Base-by-base conservation (phyloP, 2,329 filamentous ascomycete species). In the Fusarium keratoplasticum region DNA sequence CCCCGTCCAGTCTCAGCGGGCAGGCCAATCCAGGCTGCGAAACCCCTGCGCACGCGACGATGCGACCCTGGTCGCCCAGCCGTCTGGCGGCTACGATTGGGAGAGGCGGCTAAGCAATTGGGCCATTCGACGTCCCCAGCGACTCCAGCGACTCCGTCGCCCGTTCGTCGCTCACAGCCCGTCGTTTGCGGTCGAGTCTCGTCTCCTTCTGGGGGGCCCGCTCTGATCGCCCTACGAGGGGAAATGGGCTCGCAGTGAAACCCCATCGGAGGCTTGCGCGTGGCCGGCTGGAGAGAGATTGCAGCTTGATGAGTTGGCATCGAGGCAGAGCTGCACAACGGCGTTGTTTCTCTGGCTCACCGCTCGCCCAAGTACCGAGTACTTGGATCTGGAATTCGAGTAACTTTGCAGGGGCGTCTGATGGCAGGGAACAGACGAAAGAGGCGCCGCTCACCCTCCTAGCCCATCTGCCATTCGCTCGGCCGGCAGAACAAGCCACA, bases 81-180 rank as follows among this genome's bases (percentile, higher is more conserved):
- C 70, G 74, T 77, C 72, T 80, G 80, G 80, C 80, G 80, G 77
- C 79, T 81, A 77, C 77, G 74, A 81, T 81, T 82, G 81, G 80
- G 74, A 72, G 76, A 74, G 70, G 76, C 73, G 76, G 66, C 75
- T 77, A 78, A 71, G 69, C 61, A 78, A 66, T 72, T 74, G 68
- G 72, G 50, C 65, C 71, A 72, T 69, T 68, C 62, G 27, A 55
- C 38, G 29, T 67, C 67, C 54, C 66, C 50, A 66, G 67, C 61
- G 67, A 70, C 63, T 73, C 73, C 65, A 77, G 73, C 27, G 66
- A 50, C 64, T 71, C 73, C 64, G 64, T 64, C 63, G 55, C 61
- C 47, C 29, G 58, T 66, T 69, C 61, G 61, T 57, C 27, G 50
- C 60, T 60, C 54, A 52, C 66, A 75, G 61, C 72, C 63, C 60